Evolutionary conservation across 441 rosid species (phyloP).

Genomic region (Populus hybrid): DNA sequence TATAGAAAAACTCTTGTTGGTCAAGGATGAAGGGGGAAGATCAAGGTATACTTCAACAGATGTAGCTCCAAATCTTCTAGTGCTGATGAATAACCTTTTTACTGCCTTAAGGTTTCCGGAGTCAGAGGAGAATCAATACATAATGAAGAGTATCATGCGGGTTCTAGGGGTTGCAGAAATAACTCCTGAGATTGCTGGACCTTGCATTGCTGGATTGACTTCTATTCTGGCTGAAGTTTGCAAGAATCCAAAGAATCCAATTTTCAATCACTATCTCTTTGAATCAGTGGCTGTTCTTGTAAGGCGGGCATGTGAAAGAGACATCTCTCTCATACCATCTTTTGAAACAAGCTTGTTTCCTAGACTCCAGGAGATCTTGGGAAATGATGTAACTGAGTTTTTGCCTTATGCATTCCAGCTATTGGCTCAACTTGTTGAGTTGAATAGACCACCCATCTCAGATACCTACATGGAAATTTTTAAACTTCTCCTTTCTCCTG

Average conservation of each 20-base stretch:
- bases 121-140: slow-evolving; percentile 90
- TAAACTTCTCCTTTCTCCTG: slow-evolving; percentile 68
- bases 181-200: slow-evolving; percentile 64
- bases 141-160: slow-evolving; percentile 96
- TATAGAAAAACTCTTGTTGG: slow-evolving; percentile 84
- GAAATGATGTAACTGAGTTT: slow-evolving; percentile 79
- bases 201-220: slow-evolving; percentile 77
- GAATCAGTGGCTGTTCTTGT: slow-evolving; percentile 96
- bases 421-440: slow-evolving; percentile 87
- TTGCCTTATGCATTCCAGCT: slow-evolving; percentile 96
- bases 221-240: slow-evolving; percentile 72
- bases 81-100: slow-evolving; percentile 70
- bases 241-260: slow-evolving; percentile 84
- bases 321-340: slow-evolving; percentile 58
- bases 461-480: slow-evolving; percentile 80
- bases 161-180: slow-evolving; percentile 82
- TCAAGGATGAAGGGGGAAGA: slow-evolving; percentile 75
- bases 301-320: slow-evolving; percentile 80
- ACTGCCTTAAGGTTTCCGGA: slow-evolving; percentile 71
- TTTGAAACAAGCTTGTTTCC: slow-evolving; percentile 83
- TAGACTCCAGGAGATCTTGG: slow-evolving; percentile 67
- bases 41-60: slow-evolving; percentile 61
- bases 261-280: slow-evolving; percentile 86
- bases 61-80: slow-evolving; percentile 50
- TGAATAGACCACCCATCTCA: slow-evolving; percentile 78